Conservation (phyloP, 495 filamentous ascomycete genomes). For the Penicillium desertorum region DNA sequence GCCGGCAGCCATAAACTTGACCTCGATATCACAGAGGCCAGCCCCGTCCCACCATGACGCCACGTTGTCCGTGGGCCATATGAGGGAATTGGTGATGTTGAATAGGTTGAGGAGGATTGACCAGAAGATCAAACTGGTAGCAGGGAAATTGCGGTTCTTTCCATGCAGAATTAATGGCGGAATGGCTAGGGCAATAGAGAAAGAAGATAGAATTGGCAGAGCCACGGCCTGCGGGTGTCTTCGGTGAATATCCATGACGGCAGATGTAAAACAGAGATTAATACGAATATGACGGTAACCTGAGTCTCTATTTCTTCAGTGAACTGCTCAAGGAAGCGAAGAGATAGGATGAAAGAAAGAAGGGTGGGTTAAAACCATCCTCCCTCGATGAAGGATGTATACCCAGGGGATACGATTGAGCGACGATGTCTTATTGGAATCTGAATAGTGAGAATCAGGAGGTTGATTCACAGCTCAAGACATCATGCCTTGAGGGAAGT, state of each 20-base stretch:
- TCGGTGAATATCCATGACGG: slow-evolving; percentile 7
- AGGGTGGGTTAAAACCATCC: slow-evolving; percentile 1
- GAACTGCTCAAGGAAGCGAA: not conserved
- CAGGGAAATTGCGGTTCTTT: slow-evolving; percentile 46
- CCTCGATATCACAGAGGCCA: slow-evolving; percentile 81
- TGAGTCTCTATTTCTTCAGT: not conserved
- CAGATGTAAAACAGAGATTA: not conserved
- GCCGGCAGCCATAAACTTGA: slow-evolving; percentile 63
- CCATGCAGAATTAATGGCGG: slow-evolving; percentile 40
- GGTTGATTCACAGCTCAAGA: slow-evolving; percentile 9
- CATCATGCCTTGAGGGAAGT: not conserved
- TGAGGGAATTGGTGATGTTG: slow-evolving; percentile 71
- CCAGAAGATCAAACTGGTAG: slow-evolving; percentile 63
- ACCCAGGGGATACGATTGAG: not conserved
- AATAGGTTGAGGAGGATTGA: slow-evolving; percentile 63
- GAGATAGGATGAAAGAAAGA: not conserved
- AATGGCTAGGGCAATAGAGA: slow-evolving; percentile 56
- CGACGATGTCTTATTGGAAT: slow-evolving; percentile 4
- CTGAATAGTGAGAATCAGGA: slow-evolving; percentile 5
- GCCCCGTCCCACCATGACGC: slow-evolving; percentile 67
- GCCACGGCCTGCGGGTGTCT: slow-evolving; percentile 37
- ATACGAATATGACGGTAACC: not conserved
- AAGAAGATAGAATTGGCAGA: slow-evolving; percentile 52
- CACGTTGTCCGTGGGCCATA: slow-evolving; percentile 77
- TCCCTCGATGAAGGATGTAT: slow-evolving; percentile 3